phyloP scores from a whole-genome alignment of 2,329 filamentous ascomycete genomes.

The Pseudomassariella vexata region DNA sequence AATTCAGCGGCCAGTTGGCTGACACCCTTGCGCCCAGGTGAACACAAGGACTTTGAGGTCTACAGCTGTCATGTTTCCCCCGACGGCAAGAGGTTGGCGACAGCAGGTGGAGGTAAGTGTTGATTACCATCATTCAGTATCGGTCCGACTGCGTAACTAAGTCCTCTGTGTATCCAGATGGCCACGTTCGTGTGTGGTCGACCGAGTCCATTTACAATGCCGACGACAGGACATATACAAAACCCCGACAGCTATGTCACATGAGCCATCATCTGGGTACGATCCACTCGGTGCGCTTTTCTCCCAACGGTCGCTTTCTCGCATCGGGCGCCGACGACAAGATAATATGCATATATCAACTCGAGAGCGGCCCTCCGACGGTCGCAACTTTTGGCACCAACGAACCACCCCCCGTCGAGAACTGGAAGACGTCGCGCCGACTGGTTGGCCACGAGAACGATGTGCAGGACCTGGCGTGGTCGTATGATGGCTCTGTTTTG shows the following conservation, averaged over 20 bases:
- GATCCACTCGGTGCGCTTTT: conserved; percentile 95
- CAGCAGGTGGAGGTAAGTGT: conserved; percentile 77
- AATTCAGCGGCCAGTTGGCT: conserved; percentile 12
- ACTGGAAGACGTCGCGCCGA: conserved; percentile 92
- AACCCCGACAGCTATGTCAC: conserved; percentile 89
- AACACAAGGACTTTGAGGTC: conserved; percentile 97
- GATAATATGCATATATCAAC: conserved; percentile 93
- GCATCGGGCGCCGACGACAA: conserved; percentile 98
- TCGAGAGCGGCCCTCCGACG: conserved; percentile 75
- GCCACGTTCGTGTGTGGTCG: conserved; percentile 96
- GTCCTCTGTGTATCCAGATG: conserved; percentile 52
- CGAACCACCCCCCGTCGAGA: conserved; percentile 89
- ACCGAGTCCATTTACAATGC: conserved; percentile 88
- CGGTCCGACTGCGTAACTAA: conserved; percentile 1
- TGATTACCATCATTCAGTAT: neutral
- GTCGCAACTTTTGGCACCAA: conserved; percentile 72
- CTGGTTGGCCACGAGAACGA: conserved; percentile 97
- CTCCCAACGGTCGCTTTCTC: conserved; percentile 87
- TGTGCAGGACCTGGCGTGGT: conserved; percentile 97
- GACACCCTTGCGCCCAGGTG: conserved; percentile 47
- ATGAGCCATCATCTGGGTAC: conserved; percentile 98
- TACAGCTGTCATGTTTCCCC: conserved; percentile 98
- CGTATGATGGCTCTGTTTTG: conserved; percentile 87
- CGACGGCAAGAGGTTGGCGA: conserved; percentile 85
- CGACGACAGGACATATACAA: conserved; percentile 62